These are phyloP conservation scores for Filosporella fistucella DNA, from an alignment of 495 filamentous ascomycete species.

Conservation along the genomic window DNA sequence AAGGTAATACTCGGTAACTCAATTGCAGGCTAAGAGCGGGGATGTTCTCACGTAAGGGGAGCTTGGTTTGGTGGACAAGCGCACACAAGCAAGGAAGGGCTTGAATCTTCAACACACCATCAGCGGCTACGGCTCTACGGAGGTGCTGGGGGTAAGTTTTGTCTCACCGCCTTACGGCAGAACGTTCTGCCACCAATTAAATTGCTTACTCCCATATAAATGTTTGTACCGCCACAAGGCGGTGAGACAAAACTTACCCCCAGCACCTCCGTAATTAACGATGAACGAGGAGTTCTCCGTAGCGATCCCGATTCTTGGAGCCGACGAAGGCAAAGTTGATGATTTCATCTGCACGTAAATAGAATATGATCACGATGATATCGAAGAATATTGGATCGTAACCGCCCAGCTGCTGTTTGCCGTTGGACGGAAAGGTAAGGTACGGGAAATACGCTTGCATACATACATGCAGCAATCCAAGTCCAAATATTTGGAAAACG, in stretches of 20 bases:
- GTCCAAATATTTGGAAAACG: constrained; percentile 4
- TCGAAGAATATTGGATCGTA: too few relatives aligned
- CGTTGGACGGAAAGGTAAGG: too few relatives aligned
- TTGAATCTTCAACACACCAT: neutral
- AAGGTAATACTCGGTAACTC: too few relatives aligned
- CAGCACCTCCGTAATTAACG: too few relatives aligned
- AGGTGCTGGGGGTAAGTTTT: neutral
- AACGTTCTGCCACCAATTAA: neutral
- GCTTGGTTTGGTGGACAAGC: too few relatives aligned
- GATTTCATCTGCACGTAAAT: neutral
- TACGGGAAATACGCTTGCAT: too few relatives aligned
- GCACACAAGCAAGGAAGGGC: constrained; percentile 1
- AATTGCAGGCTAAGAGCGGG: constrained; percentile 7
- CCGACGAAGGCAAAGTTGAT: neutral
- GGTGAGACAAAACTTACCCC: too few relatives aligned
- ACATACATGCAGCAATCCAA: neutral
- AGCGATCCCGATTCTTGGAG: too few relatives aligned
- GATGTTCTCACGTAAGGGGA: constrained; percentile 1
- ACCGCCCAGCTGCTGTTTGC: neutral
- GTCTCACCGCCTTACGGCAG: neutral
- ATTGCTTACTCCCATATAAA: neutral
- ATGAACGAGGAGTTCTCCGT: too few relatives aligned
- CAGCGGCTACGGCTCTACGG: neutral
- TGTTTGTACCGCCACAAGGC: too few relatives aligned
- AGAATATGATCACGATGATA: too few relatives aligned